Base-by-base conservation (phyloP, 176 grass and related monocot species). In the Secale cereale region DNA sequence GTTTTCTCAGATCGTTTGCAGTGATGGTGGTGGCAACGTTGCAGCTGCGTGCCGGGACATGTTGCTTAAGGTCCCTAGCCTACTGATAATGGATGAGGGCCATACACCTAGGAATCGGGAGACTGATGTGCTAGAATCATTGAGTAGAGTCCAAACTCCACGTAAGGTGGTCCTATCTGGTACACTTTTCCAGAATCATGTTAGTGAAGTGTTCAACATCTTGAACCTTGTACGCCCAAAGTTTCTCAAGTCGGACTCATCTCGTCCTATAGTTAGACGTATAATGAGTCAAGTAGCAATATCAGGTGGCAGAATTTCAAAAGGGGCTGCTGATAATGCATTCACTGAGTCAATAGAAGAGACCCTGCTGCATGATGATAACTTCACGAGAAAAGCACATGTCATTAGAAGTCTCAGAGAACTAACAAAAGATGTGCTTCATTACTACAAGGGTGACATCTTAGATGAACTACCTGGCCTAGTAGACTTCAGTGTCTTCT, bases 91-190 rank as follows among this genome's bases (percentile, higher is more conserved):
- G 26, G 97, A 99, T 11, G 97, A 99, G 86, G 97, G 97, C 39
- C 97, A 99, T 81, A 99, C 94, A 40, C 91, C 97, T 82, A 90
- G 97, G 81, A 99, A 92, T 92, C 64, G 74, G 78, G 91, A 99
- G 26, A 99, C 97, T 32, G 78, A 92, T 83, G 91, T 95, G 25
- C 83, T 94, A 74, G 89, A 83, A 48, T 92, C 96, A 70, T 86
- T 98, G 66, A 92, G 81, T 20, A 95, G 94, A 86, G 93, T 98
- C 36, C 83, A 91, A 90, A 98, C 96, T 22, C 86, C 80, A 85
- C 88, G 93, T 63, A 98, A 98, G 82, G 96, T 98, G 74, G 96
- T 98, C 68, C 91, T 98, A 56, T 98, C 96, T 65, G 96, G 96
- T 66, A 98, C 96, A 31, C 89, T 98, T 69, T 97, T 98, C 59